Base-by-base conservation (phyloP, 192 early-diverging fungal genomes). In the Entomortierella parvispora region DNA sequence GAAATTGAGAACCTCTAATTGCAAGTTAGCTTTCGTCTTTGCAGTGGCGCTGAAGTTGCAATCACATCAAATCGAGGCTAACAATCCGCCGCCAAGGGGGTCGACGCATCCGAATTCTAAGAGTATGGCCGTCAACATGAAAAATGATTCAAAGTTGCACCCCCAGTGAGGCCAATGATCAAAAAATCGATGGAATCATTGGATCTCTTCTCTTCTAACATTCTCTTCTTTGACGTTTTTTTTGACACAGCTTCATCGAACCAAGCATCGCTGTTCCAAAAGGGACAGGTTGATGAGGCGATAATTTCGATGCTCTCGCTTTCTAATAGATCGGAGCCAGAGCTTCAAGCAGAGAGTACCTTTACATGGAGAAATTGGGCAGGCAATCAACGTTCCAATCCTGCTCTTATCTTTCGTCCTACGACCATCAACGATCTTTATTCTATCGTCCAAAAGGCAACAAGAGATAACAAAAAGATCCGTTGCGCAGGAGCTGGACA, bases 401-500 rank as follows among this genome's bases (percentile, higher is more conserved):
- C 75, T 26, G 59, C 58, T 17, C 40, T 49, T 10, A 78, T 62
- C 53, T 78, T 78, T 23, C 47, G 55, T 20, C 75, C 75, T 18
- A 33, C 26, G 31, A 61, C 48, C 23, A 33, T 69, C 32, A 9
- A 68, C 2, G 65, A 78, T 25, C 66, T 78, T 20, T 32, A 46
- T 48, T 29, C 40, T 4, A 69, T 63, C 22, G 44, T 78, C 3
- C 50, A 69, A 17, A 42, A 25, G 25, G 75, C 75, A 14, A 78
- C 52, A 20, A 29, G 26, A 4, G 54, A 57, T 3, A 46, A 55
- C 11, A 49, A 50, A 25, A 68, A 61, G 20, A 62, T 78, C 42
- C 65, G 75, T 20, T 78, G 75, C 60, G 51, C 37, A 20, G 65
- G 47, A 28, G 28, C 49, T 42, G 75, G 75, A 28, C 75, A 69